Base-by-base conservation (phyloP, 768 basidiomycete species). In the Panaeolus cyanescens region DNA sequence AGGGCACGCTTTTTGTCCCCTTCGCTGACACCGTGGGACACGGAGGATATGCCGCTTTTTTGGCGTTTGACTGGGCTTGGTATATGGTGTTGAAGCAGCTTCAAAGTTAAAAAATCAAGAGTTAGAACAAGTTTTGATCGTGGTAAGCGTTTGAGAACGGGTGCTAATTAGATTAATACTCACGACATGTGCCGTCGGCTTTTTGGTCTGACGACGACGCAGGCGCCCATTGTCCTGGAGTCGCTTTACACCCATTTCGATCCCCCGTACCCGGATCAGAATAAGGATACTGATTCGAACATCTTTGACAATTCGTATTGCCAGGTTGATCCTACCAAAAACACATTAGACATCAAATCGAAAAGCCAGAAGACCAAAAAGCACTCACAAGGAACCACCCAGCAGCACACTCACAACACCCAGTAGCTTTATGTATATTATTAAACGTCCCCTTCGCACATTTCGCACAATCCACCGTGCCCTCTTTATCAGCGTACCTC, bases 321-420 rank as follows among this genome's bases (percentile, higher is more conserved):
- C 64, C 67, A 5, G 56, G 25, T 20, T 62, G 30, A 25, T 37
- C 59, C 54, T 37, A 42, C 6, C 40, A 39, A 22, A 53, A 12
- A 42, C 10, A 13, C 22, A 6, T 9, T 5, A 37, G 6, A 2
- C 20, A 5, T 20, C 39, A 20, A 42, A 8, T 42, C 39, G 39
- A 42, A 17, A n/a, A 39, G 37, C 37, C 13, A 12, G 1, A 6
- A 19, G 12, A 19, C 37, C 7, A 20, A 25, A 28, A 28, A 50
- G 28, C 15, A 62, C 63, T 22, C 39, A 65, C 69, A 36, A 61
- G 62, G 56, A 65, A 70, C 58, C 64, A 65, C n/a, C 67, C 67
- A n/a, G 69, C 67, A 17, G 67, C 63, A 36, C 69, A 70, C 20
- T 58, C 31, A 39, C 69, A 70, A 39, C 69, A 70, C 20, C 45